phyloP scores from a whole-genome alignment of 805 yeast genomes.

The Sugiyamaella marilandica region DNA sequence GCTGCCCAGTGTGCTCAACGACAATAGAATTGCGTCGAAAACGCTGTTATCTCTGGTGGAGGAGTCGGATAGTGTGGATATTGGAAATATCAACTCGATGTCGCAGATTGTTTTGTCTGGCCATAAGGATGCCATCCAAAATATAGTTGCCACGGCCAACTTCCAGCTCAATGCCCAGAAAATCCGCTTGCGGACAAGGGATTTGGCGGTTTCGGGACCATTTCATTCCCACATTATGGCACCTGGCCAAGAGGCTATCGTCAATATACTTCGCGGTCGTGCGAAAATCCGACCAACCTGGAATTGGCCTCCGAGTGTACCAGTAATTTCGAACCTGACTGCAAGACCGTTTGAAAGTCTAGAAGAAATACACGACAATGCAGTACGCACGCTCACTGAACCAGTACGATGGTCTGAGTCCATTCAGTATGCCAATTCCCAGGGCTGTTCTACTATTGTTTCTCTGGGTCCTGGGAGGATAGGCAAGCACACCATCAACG shows the following conservation, averaged over 20 bases:
- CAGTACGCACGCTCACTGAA: constrained; percentile 25
- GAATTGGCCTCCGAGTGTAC: constrained; percentile 23
- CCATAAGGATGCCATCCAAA: constrained; percentile 25
- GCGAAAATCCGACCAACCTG: constrained; percentile 6
- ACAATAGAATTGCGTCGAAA: background rate
- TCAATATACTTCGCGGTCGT: constrained; percentile 19
- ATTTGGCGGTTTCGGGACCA: constrained; percentile 45
- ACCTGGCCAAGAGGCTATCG: constrained; percentile 37
- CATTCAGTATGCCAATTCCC: constrained; percentile 15
- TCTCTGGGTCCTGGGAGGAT: constrained; percentile 31
- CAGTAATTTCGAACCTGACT: constrained; percentile 31
- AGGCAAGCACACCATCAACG: constrained; percentile 22
- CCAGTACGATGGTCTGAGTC: constrained; percentile 33
- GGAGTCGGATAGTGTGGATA: constrained; percentile 25
- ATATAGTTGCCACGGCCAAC: constrained; percentile 21
- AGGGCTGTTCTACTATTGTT: constrained; percentile 11
- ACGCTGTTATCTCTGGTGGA: background rate
- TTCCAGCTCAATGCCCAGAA: constrained; percentile 16
- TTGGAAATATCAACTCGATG: constrained; percentile 46
- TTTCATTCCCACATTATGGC: constrained; percentile 43
- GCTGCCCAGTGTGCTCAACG: constrained; percentile 2
- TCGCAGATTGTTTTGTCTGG: constrained; percentile 47
- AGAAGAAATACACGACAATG: constrained; percentile 25
- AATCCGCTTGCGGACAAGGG: constrained; percentile 8
- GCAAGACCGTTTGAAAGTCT: constrained; percentile 29